Conservation (phyloP, 2,329 filamentous ascomycete genomes). For the Fusarium sp. region DNA sequence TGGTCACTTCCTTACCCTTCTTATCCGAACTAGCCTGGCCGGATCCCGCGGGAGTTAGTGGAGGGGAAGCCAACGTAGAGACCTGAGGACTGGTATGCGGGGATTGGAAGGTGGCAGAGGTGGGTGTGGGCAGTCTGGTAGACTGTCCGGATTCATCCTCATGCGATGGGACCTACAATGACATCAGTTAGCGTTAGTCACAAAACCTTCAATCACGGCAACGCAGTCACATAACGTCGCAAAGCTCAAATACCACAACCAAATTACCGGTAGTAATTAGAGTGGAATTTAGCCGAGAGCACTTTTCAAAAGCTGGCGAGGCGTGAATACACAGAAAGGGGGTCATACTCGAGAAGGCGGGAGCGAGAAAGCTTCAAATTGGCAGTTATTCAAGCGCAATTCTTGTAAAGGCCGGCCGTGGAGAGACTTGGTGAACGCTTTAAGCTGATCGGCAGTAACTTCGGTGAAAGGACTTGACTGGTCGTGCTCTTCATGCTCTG, state of each 20-base stretch:
- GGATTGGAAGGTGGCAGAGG: conserved; percentile 71
- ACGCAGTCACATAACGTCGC: neutral
- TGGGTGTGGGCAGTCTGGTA: conserved; percentile 71
- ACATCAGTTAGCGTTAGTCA: conserved; percentile 42
- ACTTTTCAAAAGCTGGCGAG: neutral
- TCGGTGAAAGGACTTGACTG: conserved; percentile 49
- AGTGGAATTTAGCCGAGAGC: neutral
- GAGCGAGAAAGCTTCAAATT: conserved; percentile 90
- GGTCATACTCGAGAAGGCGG: conserved; percentile 81
- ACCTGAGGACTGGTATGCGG: conserved; percentile 73
- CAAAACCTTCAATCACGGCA: conserved; percentile 20
- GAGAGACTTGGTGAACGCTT: conserved; percentile 75
- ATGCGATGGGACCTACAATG: conserved; percentile 64
- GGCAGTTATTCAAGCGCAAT: conserved; percentile 83
- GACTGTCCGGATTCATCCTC: conserved; percentile 68
- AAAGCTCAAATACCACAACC: neutral
- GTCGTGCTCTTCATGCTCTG: conserved; percentile 27
- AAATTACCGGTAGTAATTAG: neutral
- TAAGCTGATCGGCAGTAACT: conserved; percentile 70
- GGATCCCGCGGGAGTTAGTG: conserved; percentile 86
- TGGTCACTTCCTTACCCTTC: conserved; percentile 48
- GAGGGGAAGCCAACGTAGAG: conserved; percentile 84
- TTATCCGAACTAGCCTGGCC: conserved; percentile 49
- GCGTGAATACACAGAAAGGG: conserved; percentile 12
- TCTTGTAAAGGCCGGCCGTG: conserved; percentile 82